phyloP scores from a whole-genome alignment of 495 filamentous ascomycete species.

The Neurospora tetrasperma region DNA sequence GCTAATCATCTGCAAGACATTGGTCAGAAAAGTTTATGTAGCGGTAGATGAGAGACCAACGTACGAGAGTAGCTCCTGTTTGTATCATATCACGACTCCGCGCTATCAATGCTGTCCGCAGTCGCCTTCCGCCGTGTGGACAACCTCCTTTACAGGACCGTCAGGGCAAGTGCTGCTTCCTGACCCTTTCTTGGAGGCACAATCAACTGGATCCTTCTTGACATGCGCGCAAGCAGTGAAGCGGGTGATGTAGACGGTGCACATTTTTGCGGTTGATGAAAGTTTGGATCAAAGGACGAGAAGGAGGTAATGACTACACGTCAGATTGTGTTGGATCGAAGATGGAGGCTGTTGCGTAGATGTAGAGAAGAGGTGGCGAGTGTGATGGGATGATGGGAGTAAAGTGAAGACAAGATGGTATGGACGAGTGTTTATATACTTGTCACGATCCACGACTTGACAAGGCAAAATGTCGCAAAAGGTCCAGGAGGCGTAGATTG shows the following conservation, averaged over 20 bases:
- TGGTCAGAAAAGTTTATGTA: neutral
- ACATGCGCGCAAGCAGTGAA: neutral
- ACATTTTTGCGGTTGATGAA: neutral
- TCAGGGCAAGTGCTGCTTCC: neutral
- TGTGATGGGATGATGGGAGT: neutral
- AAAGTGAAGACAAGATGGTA: neutral
- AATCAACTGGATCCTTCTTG: neutral
- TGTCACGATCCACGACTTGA: neutral
- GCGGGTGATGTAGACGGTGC: neutral
- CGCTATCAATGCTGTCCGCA: neutral
- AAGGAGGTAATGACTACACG: neutral
- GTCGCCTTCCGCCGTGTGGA: neutral
- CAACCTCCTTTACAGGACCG: neutral
- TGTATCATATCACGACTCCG: neutral
- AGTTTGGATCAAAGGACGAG: neutral
- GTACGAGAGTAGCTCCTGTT: neutral
- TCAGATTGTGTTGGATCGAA: neutral
- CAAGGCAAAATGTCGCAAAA: neutral
- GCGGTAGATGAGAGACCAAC: neutral
- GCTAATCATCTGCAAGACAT: neutral
- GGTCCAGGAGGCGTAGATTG: neutral
- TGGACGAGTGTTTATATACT: neutral
- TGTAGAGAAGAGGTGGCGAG: neutral
- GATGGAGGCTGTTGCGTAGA: neutral
- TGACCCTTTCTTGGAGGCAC: neutral